Base-by-base conservation (phyloP, 139 green algal genomes). In the Chlorella sp. region DNA sequence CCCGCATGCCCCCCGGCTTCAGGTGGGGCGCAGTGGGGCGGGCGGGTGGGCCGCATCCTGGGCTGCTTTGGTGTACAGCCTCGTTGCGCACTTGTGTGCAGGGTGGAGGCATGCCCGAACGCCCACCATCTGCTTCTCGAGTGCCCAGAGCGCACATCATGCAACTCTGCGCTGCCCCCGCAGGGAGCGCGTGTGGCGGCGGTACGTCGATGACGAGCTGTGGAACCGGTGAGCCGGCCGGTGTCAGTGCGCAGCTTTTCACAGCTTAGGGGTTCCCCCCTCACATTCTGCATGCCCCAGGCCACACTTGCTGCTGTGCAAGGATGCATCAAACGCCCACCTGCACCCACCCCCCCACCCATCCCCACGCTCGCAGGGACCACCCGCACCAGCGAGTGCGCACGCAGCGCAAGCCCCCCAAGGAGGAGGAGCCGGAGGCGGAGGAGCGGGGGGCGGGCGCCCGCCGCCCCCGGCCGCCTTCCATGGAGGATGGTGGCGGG, bases 171-270 rank as follows among this genome's bases (percentile, higher is more conserved):
- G n/a, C 30, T 76, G 43, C 9, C 44, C 44, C 14, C 73, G 72
- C 77, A 89, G 88, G 72, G 80, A 91, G 58, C 41, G 46, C 11
- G 44, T 73, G 20, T 91, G 88, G 88, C 77, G 79, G 51, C 65
- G 77, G 26, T 91, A 74, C 74, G 85, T 91, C 28, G 76, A 76
- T 4, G 85, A 91, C 40, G 80, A 86, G 9, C 24, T 84, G 36
- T 60, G 54, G 24, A 83, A 90, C 56, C 41, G 86, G 51, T 60
- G 51, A 60, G 51, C 13, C 13, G 51, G 13, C 9, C 24, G 51
- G 8, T 11, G 11, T 8, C 8, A 11, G 46, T 8, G 8, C 46
- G 46, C 8, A 11, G 8, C 8, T 8, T 11, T 11, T 11, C 46
- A 54, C 46, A 54, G 46, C 8, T 54, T 54, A 11, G 46, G 46